Base-by-base conservation (phyloP, 2,329 filamentous ascomycete genomes). In the Fusarium pininemorale region DNA sequence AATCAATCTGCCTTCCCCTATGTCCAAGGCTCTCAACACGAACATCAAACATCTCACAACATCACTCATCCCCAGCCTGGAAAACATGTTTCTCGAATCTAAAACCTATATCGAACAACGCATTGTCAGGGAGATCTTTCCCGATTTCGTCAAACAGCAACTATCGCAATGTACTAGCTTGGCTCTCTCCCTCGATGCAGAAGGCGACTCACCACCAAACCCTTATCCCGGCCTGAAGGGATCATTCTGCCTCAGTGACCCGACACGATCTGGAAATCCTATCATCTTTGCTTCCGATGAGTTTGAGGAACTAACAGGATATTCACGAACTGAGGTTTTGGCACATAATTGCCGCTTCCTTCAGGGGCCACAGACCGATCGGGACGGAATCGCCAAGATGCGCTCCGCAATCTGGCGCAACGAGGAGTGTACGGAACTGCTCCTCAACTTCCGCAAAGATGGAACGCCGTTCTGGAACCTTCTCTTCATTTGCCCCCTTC, bases 221-320 rank as follows among this genome's bases (percentile, higher is more conserved):
- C 76, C 82, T 57, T 90, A 87, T 60, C 85, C 86, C 6, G 90
- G 90, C 1, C 82, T 91, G 1, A 89, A 88, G 14, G 85, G 88
- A 55, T 88, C 88, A 28, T 91, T 91, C 72, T 89, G 88, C 63
- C 77, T 91, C 22, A 89, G 87, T 2, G 86, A 90, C 73, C 87
- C 87, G 1, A 75, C 80, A 9, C 82, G 83, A 48, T 81, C 84
- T 0, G 86, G 89, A 56, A 88, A 88, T 66, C 86, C 88, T 0
- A 85, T 89, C 44, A 69, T 84, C 0, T 86, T 80, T 64, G 85
- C 84, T 7, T 88, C 87, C 0, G 86, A 89, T 63, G 86, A 86
- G 3, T 89, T 89, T 66, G 81, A 87, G 54, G 79, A 82, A n/a
- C 78, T 89, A 9, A 88, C 87, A 2, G 87, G 87, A 10, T 88